Evolutionary conservation across 345 rosid species (phyloP).

Genomic region (Populus simonii): DNA sequence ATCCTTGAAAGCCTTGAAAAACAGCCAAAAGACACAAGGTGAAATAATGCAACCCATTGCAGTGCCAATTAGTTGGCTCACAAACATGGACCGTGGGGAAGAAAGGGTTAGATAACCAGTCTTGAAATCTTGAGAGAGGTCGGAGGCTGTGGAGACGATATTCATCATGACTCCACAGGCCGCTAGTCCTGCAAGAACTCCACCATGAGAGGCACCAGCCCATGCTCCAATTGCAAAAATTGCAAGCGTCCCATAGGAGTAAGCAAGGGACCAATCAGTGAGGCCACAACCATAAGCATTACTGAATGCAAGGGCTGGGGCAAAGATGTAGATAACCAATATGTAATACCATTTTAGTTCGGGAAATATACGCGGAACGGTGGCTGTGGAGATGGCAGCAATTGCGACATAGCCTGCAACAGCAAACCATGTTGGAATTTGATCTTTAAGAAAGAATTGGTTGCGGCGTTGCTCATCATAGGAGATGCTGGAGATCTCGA

Average conservation of each 20-base stretch:
- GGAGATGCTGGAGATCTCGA: neutral
- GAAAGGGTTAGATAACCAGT: conserved; percentile 49
- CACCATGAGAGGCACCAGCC: conserved; percentile 49
- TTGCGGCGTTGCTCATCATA: conserved; percentile 21
- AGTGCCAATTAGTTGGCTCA: conserved; percentile 54
- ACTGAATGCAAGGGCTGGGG: conserved; percentile 46
- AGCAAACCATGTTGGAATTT: conserved; percentile 55
- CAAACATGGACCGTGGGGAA: conserved; percentile 50
- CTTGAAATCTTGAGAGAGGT: conserved; percentile 54
- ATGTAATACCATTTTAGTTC: conserved; percentile 51
- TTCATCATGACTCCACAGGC: conserved; percentile 54
- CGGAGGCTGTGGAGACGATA: conserved; percentile 49
- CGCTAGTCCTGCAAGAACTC: conserved; percentile 45
- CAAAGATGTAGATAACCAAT: conserved; percentile 43
- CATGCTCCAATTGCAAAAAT: conserved; percentile 48
- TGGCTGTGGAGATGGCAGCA: conserved; percentile 37
- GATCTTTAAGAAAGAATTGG: conserved; percentile 44
- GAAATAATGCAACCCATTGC: conserved; percentile 51
- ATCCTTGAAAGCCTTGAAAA: conserved; percentile 44
- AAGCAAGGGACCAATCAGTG: conserved; percentile 55
- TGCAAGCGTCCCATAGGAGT: conserved; percentile 52
- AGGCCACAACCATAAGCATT: conserved; percentile 59
- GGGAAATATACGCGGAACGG: conserved; percentile 44
- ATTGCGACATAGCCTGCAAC: conserved; percentile 35
- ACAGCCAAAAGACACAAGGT: conserved; percentile 44